Evolutionary conservation across 257 asterid species (phyloP), one percentile per base, ranked within the genome.

Genomic region (Anisodus acutangulus): DNA sequence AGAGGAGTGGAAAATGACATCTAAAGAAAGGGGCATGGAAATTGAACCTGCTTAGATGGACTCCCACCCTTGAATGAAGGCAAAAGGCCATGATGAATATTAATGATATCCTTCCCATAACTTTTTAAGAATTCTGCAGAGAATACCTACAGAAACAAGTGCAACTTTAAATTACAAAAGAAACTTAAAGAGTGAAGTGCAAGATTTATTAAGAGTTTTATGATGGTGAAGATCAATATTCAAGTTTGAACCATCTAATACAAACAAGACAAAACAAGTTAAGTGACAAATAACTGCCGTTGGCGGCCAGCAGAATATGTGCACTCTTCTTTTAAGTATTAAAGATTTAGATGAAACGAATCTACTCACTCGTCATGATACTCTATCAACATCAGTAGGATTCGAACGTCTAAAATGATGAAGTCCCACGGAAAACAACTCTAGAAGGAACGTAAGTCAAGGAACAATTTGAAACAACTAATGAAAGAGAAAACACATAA

Each of bases 11-110:
- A 53, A 74, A 78, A 78, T 53, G 43, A 39, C 4, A 39, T 39
- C 43, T 2, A 39, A 39, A 4, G 4, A 39, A 47, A 58, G 71
- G 76, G 82, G 31, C 26, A 62, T 3, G 64, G 64, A 64, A 87
- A 78, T 13, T 6, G 59, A 71, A 94, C 99, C 97, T 96, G 97
- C 89, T 89, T 94, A 81, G 98, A 92, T 80, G 99, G 98, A 87
- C 81, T 85, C 84, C 99, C 98, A 82, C 98, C 99, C 91, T 96
- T 96, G 91, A 96, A 96, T 66, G 98, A 94, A 58, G 99, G 99
- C 89, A 96, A 85, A 54, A 96, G 90, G 80, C 99, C 99, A 72
- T 92, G 99, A 87, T 94, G 99, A 90, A 96, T 96, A 85, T 96
- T 96, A 69, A 96, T 94, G 80, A 96, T 81, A 89, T 96, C 99